phyloP scores from a whole-genome alignment of 768 basidiomycete genomes.

The Sarcodon sp. region DNA sequence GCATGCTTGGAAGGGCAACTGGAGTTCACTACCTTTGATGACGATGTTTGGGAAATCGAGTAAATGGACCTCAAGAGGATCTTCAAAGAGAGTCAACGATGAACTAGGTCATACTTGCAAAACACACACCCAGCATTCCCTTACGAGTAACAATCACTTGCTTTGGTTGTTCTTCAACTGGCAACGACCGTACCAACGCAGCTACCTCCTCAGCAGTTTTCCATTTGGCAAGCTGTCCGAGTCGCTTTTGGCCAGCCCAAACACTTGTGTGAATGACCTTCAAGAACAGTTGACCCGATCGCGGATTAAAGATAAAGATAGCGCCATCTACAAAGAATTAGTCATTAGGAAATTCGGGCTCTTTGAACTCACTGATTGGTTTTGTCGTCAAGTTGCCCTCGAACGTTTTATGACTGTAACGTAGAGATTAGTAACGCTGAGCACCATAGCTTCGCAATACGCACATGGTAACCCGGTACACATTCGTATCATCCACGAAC shows the following conservation, averaged over 20 bases:
- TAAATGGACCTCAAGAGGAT: conserved; percentile 94
- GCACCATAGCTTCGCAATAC: conserved; percentile 8
- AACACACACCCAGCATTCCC: conserved; percentile 85
- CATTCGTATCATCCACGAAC: conserved; percentile 99
- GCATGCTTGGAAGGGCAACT: conserved; percentile 98
- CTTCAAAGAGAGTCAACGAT: conserved; percentile 18
- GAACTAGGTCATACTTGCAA: not conserved
- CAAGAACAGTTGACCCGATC: conserved; percentile 94
- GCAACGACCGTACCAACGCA: conserved; percentile 89
- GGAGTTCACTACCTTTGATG: conserved; percentile 97
- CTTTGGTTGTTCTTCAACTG: conserved; percentile 99
- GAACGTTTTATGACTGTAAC: conserved; percentile 86
- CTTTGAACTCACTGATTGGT: conserved; percentile 65
- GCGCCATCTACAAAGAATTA: conserved; percentile 54
- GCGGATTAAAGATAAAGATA: conserved; percentile 99
- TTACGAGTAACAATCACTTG: conserved; percentile 99
- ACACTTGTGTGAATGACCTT: conserved; percentile 99
- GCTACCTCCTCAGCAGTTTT: conserved; percentile 99
- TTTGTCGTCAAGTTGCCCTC: conserved; percentile 99
- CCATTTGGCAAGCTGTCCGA: conserved; percentile 99
- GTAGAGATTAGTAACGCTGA: conserved; percentile 6
- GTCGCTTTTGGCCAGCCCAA: conserved; percentile 99
- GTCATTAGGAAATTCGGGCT: not conserved
- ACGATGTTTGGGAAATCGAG: conserved; percentile 99
- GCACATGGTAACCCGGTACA: conserved; percentile 95